Evolutionary conservation across 495 filamentous ascomycete genomes (phyloP), one percentile per base, ranked within the genome.

Genomic region (Penicillium taxi): DNA sequence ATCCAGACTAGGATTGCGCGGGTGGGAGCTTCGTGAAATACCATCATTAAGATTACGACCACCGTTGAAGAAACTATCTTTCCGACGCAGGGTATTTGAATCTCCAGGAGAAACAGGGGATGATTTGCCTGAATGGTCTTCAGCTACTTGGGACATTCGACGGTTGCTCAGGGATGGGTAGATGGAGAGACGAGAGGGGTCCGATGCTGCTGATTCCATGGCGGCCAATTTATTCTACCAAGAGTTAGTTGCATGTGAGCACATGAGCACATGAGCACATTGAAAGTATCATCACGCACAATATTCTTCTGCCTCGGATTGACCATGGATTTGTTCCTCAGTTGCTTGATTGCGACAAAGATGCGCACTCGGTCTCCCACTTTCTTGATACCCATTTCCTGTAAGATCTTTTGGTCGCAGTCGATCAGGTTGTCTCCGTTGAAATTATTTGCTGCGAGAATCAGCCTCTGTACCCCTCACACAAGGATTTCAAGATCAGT

Each of bases 371-470:
- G 78, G 61, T 99, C 93, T 32, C 91, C 91, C 37, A 99, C 82
- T 61, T 95, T 99, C 46, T 96, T 94, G 44, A 99, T 86, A 17
- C 91, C 91, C 77, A 99, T 89, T 52, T 99, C 91, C 61, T 96
- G 93, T 39, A 99, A 73, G 30, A 91, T 86, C 35, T 83, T 80
- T 66, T 96, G 93, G 56, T 99, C 91, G 61, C 94, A 90, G 61
- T 99, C 91, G 39, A 99, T 73, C 26, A 99, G 69, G 52, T 93
- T 95, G 59, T 93, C 87, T 36, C 91, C 91, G 52, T 87, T 96
- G 66, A 99, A 94, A 53, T 96, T 84, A 52, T 99, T 94, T 40
- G 77, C 79, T 81, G 32, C 3, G 26, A 18, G 14, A 13, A 33
- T 50, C 11, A 50, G 30, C 13, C 9, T 38, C n/a, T n/a, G n/a